These are phyloP conservation scores for Aspergillus homomorphus DNA, from an alignment of 495 filamentous ascomycete species.

Conservation along the genomic window DNA sequence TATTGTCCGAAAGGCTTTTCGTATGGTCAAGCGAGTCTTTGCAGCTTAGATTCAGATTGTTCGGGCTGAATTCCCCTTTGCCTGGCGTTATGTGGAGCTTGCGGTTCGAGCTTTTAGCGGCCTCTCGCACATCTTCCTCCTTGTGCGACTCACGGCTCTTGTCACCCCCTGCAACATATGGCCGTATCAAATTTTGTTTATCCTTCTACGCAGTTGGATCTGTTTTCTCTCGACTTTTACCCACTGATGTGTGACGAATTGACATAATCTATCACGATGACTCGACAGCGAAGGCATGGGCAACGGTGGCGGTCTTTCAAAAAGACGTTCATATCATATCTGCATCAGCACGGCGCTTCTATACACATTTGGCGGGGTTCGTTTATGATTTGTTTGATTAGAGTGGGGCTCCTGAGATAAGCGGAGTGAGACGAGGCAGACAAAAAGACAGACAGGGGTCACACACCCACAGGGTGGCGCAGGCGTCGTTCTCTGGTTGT, in stretches of 20 bases:
- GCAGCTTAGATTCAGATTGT: constrained; percentile 7
- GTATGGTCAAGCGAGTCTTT: constrained; percentile 23
- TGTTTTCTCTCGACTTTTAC: neutral
- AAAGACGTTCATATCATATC: constrained; percentile 13
- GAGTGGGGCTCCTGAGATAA: neutral
- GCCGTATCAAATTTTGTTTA: constrained; percentile 3
- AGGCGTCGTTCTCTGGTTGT: constrained; percentile 2
- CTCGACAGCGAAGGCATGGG: constrained; percentile 12
- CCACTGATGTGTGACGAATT: constrained; percentile 18
- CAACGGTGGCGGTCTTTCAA: constrained; percentile 9
- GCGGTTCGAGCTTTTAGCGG: neutral
- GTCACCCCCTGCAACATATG: neutral
- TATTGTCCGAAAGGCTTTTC: constrained; percentile 12
- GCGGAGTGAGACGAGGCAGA: neutral
- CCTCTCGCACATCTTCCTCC: neutral
- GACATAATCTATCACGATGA: constrained; percentile 10
- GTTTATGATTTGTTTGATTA: constrained; percentile 6
- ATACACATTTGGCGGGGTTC: constrained; percentile 6
- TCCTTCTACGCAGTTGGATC: constrained; percentile 2
- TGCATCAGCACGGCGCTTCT: constrained; percentile 20
- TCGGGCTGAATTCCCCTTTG: neutral
- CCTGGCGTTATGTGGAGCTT: neutral
- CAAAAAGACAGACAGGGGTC: neutral
- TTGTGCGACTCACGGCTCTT: neutral
- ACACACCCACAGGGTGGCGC: neutral